These are phyloP conservation scores for Metschnikowia vanudenii DNA, from an alignment of 805 yeast genomes.

Conservation along the genomic window DNA sequence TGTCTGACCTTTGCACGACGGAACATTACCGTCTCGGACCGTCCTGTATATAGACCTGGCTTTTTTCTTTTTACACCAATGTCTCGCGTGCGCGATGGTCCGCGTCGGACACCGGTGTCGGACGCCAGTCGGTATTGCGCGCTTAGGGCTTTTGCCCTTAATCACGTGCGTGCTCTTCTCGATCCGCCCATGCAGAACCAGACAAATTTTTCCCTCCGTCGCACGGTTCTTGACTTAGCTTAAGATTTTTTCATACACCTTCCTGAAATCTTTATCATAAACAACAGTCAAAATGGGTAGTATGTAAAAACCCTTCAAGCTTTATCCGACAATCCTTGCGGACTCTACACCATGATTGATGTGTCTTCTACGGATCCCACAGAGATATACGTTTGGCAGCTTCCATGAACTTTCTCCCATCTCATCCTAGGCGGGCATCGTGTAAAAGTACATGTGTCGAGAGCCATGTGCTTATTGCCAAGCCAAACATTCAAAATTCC, in stretches of 20 bases:
- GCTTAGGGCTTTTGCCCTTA: conserved; percentile 18
- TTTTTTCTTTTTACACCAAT: not conserved
- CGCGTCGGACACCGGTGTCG: not conserved
- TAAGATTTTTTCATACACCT: conserved; percentile 18
- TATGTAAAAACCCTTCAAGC: conserved; percentile 46
- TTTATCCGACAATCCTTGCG: not conserved
- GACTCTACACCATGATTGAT: not conserved
- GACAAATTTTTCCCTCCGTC: conserved; percentile 18
- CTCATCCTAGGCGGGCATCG: not conserved
- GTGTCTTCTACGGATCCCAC: not conserved
- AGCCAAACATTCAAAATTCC: not conserved
- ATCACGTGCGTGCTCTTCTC: conserved; percentile 13
- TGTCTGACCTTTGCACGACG: too few relatives aligned
- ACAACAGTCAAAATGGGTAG: conserved; percentile 66
- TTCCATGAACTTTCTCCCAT: not conserved
- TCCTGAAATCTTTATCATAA: conserved; percentile 20
- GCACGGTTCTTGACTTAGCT: conserved; percentile 14
- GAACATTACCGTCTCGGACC: too few relatives aligned
- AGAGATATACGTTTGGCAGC: not conserved
- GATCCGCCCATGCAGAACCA: conserved; percentile 11
- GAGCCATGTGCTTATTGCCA: not conserved
- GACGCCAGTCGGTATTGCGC: too few relatives aligned
- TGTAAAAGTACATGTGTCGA: not conserved
- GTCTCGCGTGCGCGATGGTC: not conserved
- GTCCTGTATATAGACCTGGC: not conserved